Evolutionary conservation across 306 rosid species (phyloP), one percentile per base, ranked within the genome.

Genomic region (Sophora flavescens): DNA sequence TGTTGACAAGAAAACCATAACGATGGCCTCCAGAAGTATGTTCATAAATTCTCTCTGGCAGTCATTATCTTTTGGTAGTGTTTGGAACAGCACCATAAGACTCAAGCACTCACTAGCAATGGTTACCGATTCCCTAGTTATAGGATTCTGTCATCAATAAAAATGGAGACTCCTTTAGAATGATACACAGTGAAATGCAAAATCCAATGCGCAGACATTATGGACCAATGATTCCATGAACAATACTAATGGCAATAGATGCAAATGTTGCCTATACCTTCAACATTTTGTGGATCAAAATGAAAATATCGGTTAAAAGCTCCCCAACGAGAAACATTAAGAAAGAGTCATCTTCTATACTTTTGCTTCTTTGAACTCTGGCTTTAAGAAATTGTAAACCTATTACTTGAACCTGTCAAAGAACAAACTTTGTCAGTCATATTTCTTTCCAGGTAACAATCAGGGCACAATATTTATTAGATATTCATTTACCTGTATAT

Each of bases 311-410:
- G 12, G 68, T 16, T 33, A 89, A 75, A 65, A 86, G 87, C 84
- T 95, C 98, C 68, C 95, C 98, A 76, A 78, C 89, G 72, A 95
- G 84, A 72, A 90, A 87, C 84, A 89, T 70, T 74, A 87, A 57
- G 78, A 89, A 89, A 72, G 84, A 59, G 54, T 71, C 78, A 62
- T 91, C 97, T 48, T 90, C 97, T 15, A 45, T 71, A 86, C 54
- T 78, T 52, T 81, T 80, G 63, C 78, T 66, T 85, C 38, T 95
- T 71, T 90, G 97, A 32, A 91, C 77, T 84, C 84, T 81, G 70
- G 82, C 77, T 74, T 88, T 95, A 36, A 95, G 88, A 83, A 90
- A 90, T 89, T 90, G 97, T 83, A 95, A 80, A 60, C 96, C 97
- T 74, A 90, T 88, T 74, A 83, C 83, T 75, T 88, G 92, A 81